phyloP scores from a whole-genome alignment of 257 asterid genomes.

The Nicotiana tomentosiformis region DNA sequence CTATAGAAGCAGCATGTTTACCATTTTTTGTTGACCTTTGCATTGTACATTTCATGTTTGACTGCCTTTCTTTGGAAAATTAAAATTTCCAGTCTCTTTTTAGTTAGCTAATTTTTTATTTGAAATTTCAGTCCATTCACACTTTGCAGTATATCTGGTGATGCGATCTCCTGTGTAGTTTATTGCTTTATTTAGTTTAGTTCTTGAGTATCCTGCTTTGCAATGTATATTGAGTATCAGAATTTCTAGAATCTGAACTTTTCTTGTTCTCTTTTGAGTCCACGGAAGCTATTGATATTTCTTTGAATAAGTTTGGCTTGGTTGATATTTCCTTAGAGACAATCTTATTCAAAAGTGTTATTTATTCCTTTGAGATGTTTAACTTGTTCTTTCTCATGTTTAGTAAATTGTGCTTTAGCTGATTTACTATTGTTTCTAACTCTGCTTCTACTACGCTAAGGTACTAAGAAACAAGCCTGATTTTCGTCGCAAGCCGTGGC shows the following conservation, averaged over 20 bases:
- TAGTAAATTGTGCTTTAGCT: neutral
- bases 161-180: neutral
- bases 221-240: neutral
- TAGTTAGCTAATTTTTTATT: neutral
- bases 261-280: neutral
- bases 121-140: neutral
- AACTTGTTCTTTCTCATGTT: neutral
- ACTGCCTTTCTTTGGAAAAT: neutral
- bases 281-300: neutral
- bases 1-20: neutral
- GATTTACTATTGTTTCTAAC: neutral
- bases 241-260: neutral
- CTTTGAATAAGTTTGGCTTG: neutral
- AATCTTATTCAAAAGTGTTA: neutral
- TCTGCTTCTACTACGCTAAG: constrained; percentile 9
- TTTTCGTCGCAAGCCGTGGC: constrained; percentile 84
- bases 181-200: neutral
- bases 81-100: neutral
- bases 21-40: neutral
- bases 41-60: neutral
- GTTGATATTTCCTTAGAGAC: neutral
- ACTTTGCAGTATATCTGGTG: neutral
- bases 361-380: neutral
- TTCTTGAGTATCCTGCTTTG: neutral
- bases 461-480: constrained; percentile 83